A percentile compares a stretch with the other conserved stretches of the same genome.
Conservation (phyloP, 306 rosid species). For the Dryas drummondii region DNA sequence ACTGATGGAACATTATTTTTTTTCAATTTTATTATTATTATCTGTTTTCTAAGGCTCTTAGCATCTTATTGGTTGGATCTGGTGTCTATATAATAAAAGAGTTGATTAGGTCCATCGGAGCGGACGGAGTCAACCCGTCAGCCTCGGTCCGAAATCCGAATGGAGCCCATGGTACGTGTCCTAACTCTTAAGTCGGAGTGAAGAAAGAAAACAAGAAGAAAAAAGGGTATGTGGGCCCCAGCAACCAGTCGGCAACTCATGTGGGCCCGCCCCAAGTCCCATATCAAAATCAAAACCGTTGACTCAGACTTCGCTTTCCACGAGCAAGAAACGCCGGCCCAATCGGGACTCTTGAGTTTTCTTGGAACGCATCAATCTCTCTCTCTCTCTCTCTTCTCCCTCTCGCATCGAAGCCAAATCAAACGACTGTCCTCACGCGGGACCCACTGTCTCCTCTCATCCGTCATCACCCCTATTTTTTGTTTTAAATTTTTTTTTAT, state of each 20-base stretch:
- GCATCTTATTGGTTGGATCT: neutral
- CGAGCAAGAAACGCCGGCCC: constrained; percentile 44
- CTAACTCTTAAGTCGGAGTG: too few relatives aligned
- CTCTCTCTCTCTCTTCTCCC: neutral
- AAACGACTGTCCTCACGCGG: neutral
- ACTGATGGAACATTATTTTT: neutral
- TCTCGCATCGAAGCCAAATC: neutral
- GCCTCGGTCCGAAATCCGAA: constrained; percentile 27
- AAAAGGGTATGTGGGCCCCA: neutral
- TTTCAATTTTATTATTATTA: neutral
- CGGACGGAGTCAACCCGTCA: constrained; percentile 34
- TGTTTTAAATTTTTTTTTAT: too few relatives aligned
- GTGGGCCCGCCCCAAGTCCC: too few relatives aligned
- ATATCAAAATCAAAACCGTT: constrained; percentile 25
- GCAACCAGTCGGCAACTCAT: neutral
- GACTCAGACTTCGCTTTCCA: constrained; percentile 44
- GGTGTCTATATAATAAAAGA: neutral
- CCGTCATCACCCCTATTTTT: neutral
- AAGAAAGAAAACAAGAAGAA: too few relatives aligned
- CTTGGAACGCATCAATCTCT: constrained; percentile 49
- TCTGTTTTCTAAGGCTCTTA: neutral
- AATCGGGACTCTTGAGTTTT: constrained; percentile 31
- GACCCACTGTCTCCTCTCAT: neutral
- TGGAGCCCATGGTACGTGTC: neutral
- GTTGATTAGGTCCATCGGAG: constrained; percentile 7